Evolutionary conservation across 2,329 filamentous ascomycete species (phyloP), one percentile per base, ranked within the genome.

Genomic region (Trichoderma atroviride): DNA sequence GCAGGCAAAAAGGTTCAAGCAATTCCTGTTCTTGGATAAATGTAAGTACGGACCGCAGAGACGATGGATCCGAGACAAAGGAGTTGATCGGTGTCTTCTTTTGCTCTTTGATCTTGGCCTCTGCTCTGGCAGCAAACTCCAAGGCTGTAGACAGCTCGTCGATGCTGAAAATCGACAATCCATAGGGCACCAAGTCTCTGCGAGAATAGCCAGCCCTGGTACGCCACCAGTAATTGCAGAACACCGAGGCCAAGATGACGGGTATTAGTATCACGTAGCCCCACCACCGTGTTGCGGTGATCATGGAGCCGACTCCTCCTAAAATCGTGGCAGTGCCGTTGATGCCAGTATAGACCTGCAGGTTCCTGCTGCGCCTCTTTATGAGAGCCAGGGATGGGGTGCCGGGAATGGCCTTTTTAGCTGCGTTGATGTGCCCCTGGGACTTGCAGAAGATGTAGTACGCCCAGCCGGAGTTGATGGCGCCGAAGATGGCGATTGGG

Each of bases 181-280:
- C 60, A 60, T 24, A 52, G 2, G 63, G 22, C 0, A 70, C 40
- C 52, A 68, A 27, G 37, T 70, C 69, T 4, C 67, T 65, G 7
- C 74, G 71, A 2, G 71, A 66, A 68, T 87, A 86, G 0, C 84
- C 84, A 1, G 86, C 78, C 27, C 79, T 76, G 4, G 74, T 74
- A 1, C 84, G 76, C 83, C 83, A 87, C 75, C 83, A 81, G n/a
- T 80, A 75, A 62, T 87, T 87, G 73, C 82, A 83, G 9, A 81
- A 75, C 2, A 84, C 77, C 1, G 83, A 80, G 0, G 80, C 77
- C 3, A 83, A 68, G 10, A 87, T 83, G 71, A 85, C 86, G 0
- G 85, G 85, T 2, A 83, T 78, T 5, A 87, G 75, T 0, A 87
- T 78, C 0, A 86, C 77, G 60, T 88, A 88, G 2, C 82, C 86